A percentile compares a stretch with the other conserved stretches of the same genome.
Evolutionary conservation across 305 asterid genomes (phyloP).

Genomic region (Nicotiana rustica): DNA sequence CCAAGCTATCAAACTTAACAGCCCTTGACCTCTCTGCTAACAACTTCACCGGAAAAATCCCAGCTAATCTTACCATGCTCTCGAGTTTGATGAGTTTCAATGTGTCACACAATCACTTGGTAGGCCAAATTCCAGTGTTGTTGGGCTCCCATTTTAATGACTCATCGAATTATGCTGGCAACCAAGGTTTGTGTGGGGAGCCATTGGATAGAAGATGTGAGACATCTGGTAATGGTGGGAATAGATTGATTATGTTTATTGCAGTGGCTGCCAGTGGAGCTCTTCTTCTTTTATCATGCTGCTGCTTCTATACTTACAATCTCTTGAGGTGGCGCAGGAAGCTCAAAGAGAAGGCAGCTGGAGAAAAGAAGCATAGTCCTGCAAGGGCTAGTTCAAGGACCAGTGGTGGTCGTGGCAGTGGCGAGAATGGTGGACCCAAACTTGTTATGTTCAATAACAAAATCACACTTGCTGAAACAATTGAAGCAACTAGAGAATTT

Average conservation of each 20-base stretch:
- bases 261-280: slow-evolving; percentile 69
- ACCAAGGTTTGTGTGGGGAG: slow-evolving; percentile 65
- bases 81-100: slow-evolving; percentile 55
- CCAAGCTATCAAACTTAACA: slow-evolving; percentile 45
- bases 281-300: slow-evolving; percentile 61
- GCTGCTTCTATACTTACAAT: slow-evolving; percentile 69
- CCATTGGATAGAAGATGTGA: slow-evolving; percentile 62
- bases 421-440: slow-evolving; percentile 68
- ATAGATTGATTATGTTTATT: slow-evolving; percentile 61
- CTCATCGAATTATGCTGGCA: slow-evolving; percentile 55
- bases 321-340: slow-evolving; percentile 74
- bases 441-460: slow-evolving; percentile 74
- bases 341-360: slow-evolving; percentile 53
- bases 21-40: slow-evolving; percentile 48
- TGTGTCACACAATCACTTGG: slow-evolving; percentile 61
- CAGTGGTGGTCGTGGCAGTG: slow-evolving; percentile 71
- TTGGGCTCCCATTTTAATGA: slow-evolving; percentile 59
- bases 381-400: slow-evolving; percentile 67
- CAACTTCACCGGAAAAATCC: slow-evolving; percentile 61
- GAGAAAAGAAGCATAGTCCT: slow-evolving; percentile 73
- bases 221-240: slow-evolving; percentile 45
- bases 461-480: slow-evolving; percentile 69
- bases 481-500: slow-evolving; percentile 71
- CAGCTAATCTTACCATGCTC: slow-evolving; percentile 57
- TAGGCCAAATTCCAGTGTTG: slow-evolving; percentile 60